phyloP scores from a whole-genome alignment of 2,329 filamentous ascomycete species.

The Zasmidium citrigriseum region DNA sequence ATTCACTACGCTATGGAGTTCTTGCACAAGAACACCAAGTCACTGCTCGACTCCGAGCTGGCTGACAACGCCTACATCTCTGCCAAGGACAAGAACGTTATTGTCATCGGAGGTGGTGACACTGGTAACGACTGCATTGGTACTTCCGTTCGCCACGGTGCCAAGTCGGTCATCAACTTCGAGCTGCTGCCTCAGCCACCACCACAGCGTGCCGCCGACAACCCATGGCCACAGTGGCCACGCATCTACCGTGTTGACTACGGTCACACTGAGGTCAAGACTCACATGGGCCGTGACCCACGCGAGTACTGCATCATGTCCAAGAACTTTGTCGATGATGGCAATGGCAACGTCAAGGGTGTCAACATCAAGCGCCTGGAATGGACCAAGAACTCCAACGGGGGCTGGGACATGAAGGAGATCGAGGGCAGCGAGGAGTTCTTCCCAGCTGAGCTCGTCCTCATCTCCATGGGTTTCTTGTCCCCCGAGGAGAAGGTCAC shows the following conservation, averaged over 20 bases:
- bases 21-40: slow-evolving; percentile 96
- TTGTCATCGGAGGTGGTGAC: slow-evolving; percentile 96
- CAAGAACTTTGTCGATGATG: slow-evolving; percentile 91
- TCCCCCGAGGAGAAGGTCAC: slow-evolving; percentile 88
- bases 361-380: slow-evolving; percentile 96
- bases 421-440: slow-evolving; percentile 90
- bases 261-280: slow-evolving; percentile 91
- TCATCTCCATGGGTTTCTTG: slow-evolving; percentile 96
- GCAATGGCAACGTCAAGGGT: slow-evolving; percentile 83
- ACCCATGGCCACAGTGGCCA: slow-evolving; percentile 98
- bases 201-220: slow-evolving; percentile 84
- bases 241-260: slow-evolving; percentile 99
- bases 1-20: slow-evolving; percentile 98
- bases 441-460: slow-evolving; percentile 92
- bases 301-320: slow-evolving; percentile 99
- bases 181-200: slow-evolving; percentile 92
- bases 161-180: slow-evolving; percentile 95
- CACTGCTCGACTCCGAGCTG: slow-evolving; percentile 87
- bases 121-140: slow-evolving; percentile 98
- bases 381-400: slow-evolving; percentile 86
- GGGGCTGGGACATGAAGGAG: slow-evolving; percentile 99
- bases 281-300: slow-evolving; percentile 93
- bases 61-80: slow-evolving; percentile 84
- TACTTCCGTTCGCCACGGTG: slow-evolving; percentile 91
- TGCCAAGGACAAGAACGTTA: slow-evolving; percentile 91